Evolutionary conservation across 2,329 filamentous ascomycete species (phyloP), one percentile per base, ranked within the genome.

Genomic region (Cladosporium colombiae): DNA sequence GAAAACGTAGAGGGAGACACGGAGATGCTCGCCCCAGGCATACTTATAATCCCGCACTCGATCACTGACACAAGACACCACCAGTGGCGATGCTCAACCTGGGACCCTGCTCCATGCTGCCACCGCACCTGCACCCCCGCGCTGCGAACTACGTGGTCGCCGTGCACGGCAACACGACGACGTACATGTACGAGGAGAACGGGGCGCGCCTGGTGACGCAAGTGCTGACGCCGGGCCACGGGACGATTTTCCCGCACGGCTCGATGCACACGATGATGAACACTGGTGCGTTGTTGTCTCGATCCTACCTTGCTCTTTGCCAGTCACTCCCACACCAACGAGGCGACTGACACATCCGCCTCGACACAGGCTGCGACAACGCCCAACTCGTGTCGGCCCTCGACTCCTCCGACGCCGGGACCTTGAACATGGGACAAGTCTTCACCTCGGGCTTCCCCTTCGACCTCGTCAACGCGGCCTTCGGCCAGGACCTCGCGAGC

Each of bases 161-260:
- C 0, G 74, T 83, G 23, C 72, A 75, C 21, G 83, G 83, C n/a
- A 81, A 79, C 46, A 84, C 81, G 6, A 80, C 79, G 50, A 85
- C 81, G 11, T 85, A 78, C 71, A 85, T 85, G 81, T 78, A 81
- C 52, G 76, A 80, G 62, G 83, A 85, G 72, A 85, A 85, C 65
- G 83, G 82, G 2, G 82, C 81, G 0, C 74, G 75, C 10, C 74
- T 79, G 1, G 76, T 84, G 4, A 76, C 69, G 35, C 76, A 78
- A 18, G 77, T 75, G 1, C 74, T 85, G 44, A 77, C 73, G 3
- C 76, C 81, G 1, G 80, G 80, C 21, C 77, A 80, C 67, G 81
- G 83, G 75, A 85, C 83, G 0, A 78, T 85, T 23, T 85, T 85
- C 68, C 83, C 83, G 0, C 73, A 72, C 16, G 83, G 76, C 1